Base-by-base conservation (phyloP, 257 asterid species). In the Coffea eugenioides region DNA sequence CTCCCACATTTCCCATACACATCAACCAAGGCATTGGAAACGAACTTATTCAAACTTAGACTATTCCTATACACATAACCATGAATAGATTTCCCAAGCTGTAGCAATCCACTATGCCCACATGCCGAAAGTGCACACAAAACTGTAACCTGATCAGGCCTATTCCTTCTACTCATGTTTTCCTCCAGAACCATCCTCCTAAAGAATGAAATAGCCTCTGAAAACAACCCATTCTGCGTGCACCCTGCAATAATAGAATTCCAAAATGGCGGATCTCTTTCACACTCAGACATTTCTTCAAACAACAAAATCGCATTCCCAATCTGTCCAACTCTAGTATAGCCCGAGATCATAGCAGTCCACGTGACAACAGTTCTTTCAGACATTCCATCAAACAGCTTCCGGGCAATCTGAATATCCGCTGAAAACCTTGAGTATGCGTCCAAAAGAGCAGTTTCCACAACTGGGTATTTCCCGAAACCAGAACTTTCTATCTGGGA, bases 1-100 rank as follows among this genome's bases (percentile, higher is more conserved):
- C 86, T 90, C 68, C 96, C 97, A 76, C 97, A 94, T 84, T 91
- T 94, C 4, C 98, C 98, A 69, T 94, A 91, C 97, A 92, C 90
- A 71, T 92, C 97, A 61, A 92, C 83, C 85, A 94, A 85, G 75
- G 92, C 91, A 83, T 90, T 94, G 34, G 67, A 72, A 61, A 88
- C 77, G 27, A 80, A 89, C 23, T 85, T 76, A 88, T 88, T 91
- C 36, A 52, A 77, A 76, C 76, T 49, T 57, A 92, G 86, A 25
- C 79, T 79, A 43, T 14, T 81, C 41, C 96, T 85, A 73, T 83
- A 88, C 48, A 84, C 62, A 82, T 88, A 89, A 3, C 93, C 93
- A 79, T 92, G 97, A 75, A 92, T 85, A 87, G 91, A 87, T 84
- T 81, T 92, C 39, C 98, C 98, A 48, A 91, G 82, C 85, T 85